A percentile compares a stretch with the other conserved stretches of the same genome.
Conservation (phyloP, 768 basidiomycete genomes). For the Floccularia luteovirens region DNA sequence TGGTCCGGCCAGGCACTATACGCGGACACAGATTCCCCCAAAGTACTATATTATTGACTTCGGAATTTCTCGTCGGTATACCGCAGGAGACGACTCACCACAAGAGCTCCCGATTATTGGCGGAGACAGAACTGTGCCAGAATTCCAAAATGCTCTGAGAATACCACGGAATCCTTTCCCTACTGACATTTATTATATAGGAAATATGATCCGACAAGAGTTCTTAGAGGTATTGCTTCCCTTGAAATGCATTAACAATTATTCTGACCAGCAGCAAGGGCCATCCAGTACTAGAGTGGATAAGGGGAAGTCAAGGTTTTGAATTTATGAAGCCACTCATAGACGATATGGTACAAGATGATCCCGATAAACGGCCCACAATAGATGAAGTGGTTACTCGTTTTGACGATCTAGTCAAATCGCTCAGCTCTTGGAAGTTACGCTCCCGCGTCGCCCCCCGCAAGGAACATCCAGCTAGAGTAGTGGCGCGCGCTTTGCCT, state of each 20-base stretch:
- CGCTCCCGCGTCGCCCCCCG: constrained; percentile 21
- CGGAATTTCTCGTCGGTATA: constrained; percentile 17
- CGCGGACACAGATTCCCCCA: constrained; percentile 13
- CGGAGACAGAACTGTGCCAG: constrained; percentile 30
- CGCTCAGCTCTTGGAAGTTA: constrained; percentile 14
- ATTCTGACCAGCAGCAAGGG: constrained; percentile 2
- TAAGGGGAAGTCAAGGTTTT: constrained; percentile 8
- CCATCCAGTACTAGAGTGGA: background rate
- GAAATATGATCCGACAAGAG: constrained; percentile 18
- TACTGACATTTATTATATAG: constrained; percentile 27
- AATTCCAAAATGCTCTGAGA: constrained; percentile 14
- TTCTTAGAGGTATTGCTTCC: constrained; percentile 10
- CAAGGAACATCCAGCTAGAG: no score
- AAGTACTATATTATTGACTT: constrained; percentile 24
- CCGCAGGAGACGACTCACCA: constrained; percentile 13
- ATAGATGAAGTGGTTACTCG: constrained; percentile 21
- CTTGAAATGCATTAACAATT: background rate
- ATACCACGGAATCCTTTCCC: constrained; percentile 22
- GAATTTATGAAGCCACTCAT: constrained; percentile 12
- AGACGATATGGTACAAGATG: constrained; percentile 12
- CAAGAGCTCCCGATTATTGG: constrained; percentile 20
- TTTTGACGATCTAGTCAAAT: constrained; percentile 11
- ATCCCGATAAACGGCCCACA: constrained; percentile 22
- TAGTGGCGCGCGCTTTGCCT: no score
- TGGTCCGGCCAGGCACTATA: constrained; percentile 4